Base-by-base conservation (phyloP, 2,329 filamentous ascomycete genomes). In the Penicillium vulpinum region DNA sequence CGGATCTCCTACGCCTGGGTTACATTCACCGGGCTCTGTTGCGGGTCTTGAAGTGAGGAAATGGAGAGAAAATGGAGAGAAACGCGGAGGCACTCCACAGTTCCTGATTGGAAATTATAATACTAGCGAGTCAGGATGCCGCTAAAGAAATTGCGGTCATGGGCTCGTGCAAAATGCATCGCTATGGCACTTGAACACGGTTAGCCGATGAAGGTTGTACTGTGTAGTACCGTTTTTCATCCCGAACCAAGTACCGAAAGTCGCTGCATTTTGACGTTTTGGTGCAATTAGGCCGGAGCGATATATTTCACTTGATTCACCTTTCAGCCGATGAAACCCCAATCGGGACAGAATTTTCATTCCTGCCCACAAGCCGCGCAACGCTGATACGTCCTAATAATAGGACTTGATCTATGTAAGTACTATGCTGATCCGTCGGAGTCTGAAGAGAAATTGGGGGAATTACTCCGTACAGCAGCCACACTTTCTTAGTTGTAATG, bases 11-110 rank as follows among this genome's bases (percentile, higher is more conserved):
- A 31, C 18, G 24, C 21, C 31, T 15, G 44, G 54, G 36, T 41
- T 35, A 38, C 54, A 57, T 48, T 47, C 36, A 46, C 58, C 63
- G 60, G 51, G 57, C 58, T 63, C 57, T 31, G 38, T 48, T 39
- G 47, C 24, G 41, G 43, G 22, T 21, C 26, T 29, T 31, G 26
- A 28, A 8, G 26, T 28, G 64, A 63, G 55, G 56, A 56, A 62
- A 16, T 46, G 43, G 28, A 31, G 43, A 31, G 10, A 45, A 16
- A 21, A 46, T 61, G 59, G 61, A 63, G 66, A 62, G 52, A 57
- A 56, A 62, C 62, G 64, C 64, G 65, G 65, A 67, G 65, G 41
- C 36, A 51, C 54, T 60, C 64, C 58, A 62, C 60, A 51, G 50
- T 43, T 24, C 36, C 31, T 51, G 51, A 41, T 41, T 26, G 28